A percentile compares a stretch with the other conserved stretches of the same genome.
phyloP scores from a whole-genome alignment of 345 rosid genomes.

The Bruguiera sexangula region DNA sequence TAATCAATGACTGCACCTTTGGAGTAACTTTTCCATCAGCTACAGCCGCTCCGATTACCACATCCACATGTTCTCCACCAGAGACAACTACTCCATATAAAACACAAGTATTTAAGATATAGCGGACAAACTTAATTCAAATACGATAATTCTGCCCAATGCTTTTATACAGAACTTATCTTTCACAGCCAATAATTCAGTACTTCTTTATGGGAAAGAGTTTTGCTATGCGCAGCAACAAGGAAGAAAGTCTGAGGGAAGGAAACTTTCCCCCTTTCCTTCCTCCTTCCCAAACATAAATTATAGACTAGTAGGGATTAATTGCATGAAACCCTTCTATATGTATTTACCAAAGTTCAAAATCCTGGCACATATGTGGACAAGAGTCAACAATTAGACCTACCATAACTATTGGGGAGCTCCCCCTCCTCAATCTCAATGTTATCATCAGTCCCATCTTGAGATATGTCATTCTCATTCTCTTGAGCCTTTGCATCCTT shows the following conservation, averaged over 20 bases:
- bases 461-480: slow-evolving; percentile 32
- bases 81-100: slow-evolving; percentile 65
- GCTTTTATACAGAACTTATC: background rate
- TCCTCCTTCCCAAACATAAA: too few relatives aligned
- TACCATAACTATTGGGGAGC: slow-evolving; percentile 89
- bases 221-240: too few relatives aligned
- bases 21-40: slow-evolving; percentile 99
- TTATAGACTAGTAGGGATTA: too few relatives aligned
- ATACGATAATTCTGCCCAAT: background rate
- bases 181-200: background rate
- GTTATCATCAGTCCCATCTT: slow-evolving; percentile 36
- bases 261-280: too few relatives aligned
- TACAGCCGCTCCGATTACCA: slow-evolving; percentile 90
- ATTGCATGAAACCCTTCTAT: too few relatives aligned
- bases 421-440: slow-evolving; percentile 94
- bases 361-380: background rate
- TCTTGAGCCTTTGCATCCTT: slow-evolving; percentile 45
- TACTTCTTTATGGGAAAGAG: background rate
- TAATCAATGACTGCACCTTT: slow-evolving; percentile 85
- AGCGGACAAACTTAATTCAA: background rate
- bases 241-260: too few relatives aligned
- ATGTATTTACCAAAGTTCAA: background rate
- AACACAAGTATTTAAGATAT: slow-evolving; percentile 11
- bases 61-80: slow-evolving; percentile 96
- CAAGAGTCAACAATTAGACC: slow-evolving; percentile 20